These are phyloP conservation scores for Debaryomycetaceae sp. DNA, from an alignment of 1,139 yeast species.

Conservation along the genomic window DNA sequence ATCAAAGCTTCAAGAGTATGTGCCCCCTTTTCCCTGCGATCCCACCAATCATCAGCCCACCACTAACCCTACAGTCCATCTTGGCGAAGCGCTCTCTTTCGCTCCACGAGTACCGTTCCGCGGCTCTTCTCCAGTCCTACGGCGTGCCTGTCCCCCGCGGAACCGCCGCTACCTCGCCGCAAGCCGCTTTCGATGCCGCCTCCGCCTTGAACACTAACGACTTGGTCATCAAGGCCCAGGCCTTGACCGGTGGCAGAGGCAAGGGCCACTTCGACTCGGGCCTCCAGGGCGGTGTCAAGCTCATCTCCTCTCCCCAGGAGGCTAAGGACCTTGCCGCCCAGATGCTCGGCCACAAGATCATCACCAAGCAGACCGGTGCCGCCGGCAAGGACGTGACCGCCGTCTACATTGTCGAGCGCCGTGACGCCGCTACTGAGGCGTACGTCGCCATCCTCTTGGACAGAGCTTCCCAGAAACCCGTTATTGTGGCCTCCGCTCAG, in stretches of 20 bases:
- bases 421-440: slow-evolving; percentile 88
- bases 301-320: slow-evolving; percentile 77
- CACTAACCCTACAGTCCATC: slow-evolving; percentile 3
- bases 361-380: slow-evolving; percentile 97
- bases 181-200: slow-evolving; percentile 80
- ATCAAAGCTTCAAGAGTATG: slow-evolving; percentile 37
- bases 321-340: slow-evolving; percentile 78
- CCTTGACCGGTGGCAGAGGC: slow-evolving; percentile 99
- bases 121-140: slow-evolving; percentile 69
- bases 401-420: slow-evolving; percentile 91
- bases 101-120: slow-evolving; percentile 93
- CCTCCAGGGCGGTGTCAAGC: slow-evolving; percentile 91
- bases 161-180: slow-evolving; percentile 80
- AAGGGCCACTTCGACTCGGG: slow-evolving; percentile 97
- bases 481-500: slow-evolving; percentile 92
- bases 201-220: slow-evolving; percentile 57
- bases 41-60: no score
- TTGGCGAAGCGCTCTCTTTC: slow-evolving; percentile 59
- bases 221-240: slow-evolving; percentile 95
- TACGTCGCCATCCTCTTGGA: slow-evolving; percentile 92
- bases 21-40: no score
- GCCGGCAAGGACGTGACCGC: slow-evolving; percentile 97
- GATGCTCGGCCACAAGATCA: slow-evolving; percentile 85
- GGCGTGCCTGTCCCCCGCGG: slow-evolving; percentile 92
- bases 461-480: slow-evolving; percentile 80